Base-by-base conservation (phyloP, 805 yeast species). In the Ogataea salicorniae region DNA sequence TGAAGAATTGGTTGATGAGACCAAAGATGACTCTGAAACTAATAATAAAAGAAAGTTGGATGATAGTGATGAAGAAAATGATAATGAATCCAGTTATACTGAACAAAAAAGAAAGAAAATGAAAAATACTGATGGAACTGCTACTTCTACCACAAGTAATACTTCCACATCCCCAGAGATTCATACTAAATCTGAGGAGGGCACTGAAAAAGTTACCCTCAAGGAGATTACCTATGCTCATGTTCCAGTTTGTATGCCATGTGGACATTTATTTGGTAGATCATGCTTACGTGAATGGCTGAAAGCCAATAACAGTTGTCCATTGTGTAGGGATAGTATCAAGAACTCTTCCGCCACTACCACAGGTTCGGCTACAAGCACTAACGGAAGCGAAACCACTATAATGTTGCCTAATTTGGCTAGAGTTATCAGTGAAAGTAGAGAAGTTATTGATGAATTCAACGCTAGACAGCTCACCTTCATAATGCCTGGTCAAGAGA, bases 231-330 rank as follows among this genome's bases (percentile, higher is more conserved):
- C 20, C 13, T 75, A 69, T 54, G 58, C 62, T 6, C 97, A 94
- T 62, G 64, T 74, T 4, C 85, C 97, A 0, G 73, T 86, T 1
- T 70, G 76, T 48, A 72, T 92, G 76, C 94, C 96, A 0, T 92
- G 99, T 64, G 81, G 81, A 8, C 99, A 92, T 61, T 61, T 81
- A 0, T 92, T 94, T 71, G 98, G 99, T 6, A 75, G 82, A 51
- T 76, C 79, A n/a, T 92, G 99, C 69, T 70, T 90, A 22, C 77
- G 73, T 48, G 87, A 84, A 56, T 92, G 99, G 99, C 76, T 92
- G 43, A 77, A 75, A 50, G 69, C 77, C 22, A 82, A 85, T 57
- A 76, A 79, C 31, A 79, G 88, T 2, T 91, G 98, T 63, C 99
- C 99, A 0, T 67, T 92, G 41, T 92, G 99, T 63, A 80, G 98